Percentiles rank a stretch among this genome's conserved stretches.
Conservation (phyloP, 192 early-diverging fungal genomes). For the Linnemannia zychae region DNA sequence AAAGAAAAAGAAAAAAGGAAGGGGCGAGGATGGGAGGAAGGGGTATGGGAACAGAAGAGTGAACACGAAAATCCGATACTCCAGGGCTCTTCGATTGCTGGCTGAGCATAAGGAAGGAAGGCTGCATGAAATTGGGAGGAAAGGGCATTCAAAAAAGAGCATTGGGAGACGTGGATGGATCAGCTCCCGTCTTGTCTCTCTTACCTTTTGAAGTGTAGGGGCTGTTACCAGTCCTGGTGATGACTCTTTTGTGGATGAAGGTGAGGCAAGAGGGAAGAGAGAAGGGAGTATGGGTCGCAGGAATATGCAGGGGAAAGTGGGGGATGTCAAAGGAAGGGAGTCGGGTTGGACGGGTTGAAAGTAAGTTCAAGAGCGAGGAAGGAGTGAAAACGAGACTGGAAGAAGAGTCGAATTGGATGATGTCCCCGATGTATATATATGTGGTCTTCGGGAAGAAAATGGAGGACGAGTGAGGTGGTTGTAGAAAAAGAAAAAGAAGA, state of each 20-base stretch:
- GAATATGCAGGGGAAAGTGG: slow-evolving; percentile 6
- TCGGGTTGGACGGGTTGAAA: background rate
- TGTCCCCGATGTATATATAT: no score
- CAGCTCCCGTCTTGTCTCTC: background rate
- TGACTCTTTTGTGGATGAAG: background rate
- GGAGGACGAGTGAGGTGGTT: no score
- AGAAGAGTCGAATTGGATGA: no score
- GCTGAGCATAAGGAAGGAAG: background rate
- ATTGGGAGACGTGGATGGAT: background rate
- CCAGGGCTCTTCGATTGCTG: background rate
- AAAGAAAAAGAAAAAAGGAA: no score
- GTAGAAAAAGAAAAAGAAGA: no score
- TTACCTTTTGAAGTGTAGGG: background rate
- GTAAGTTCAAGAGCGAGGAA: no score
- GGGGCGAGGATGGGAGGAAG: background rate
- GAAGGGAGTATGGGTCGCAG: background rate
- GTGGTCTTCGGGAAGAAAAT: no score
- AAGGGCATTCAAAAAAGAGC: background rate
- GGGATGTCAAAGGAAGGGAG: background rate
- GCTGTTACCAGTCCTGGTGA: slow-evolving; percentile 1
- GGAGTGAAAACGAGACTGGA: no score
- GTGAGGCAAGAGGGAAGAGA: background rate
- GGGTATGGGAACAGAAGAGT: background rate
- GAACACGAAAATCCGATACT: background rate
- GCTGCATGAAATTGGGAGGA: slow-evolving; percentile 1